Percentiles rank a stretch among this genome's conserved stretches.
Conservation (phyloP, 2,329 filamentous ascomycete genomes). For the Colletotrichum nymphaeae region DNA sequence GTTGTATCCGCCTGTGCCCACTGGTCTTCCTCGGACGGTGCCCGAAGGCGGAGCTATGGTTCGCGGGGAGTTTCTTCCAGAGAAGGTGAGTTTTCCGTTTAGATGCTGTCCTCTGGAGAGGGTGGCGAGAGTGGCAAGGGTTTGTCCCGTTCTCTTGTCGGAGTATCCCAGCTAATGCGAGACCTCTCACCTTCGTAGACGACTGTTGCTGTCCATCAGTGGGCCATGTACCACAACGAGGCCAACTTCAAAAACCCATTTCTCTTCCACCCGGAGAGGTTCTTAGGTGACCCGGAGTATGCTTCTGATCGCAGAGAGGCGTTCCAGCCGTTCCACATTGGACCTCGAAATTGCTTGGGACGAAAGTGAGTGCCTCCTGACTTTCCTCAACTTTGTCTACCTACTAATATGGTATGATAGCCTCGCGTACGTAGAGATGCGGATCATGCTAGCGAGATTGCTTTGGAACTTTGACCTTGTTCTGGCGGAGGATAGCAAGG, state of each 20-base stretch:
- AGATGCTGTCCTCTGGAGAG: neutral
- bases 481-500: conserved; percentile 45
- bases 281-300: conserved; percentile 41
- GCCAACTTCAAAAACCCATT: conserved; percentile 56
- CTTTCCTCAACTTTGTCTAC: too few species aligned
- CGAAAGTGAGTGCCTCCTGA: conserved; percentile 42
- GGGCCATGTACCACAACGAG: conserved; percentile 34
- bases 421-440: conserved; percentile 61
- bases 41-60: conserved; percentile 47
- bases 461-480: conserved; percentile 59
- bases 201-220: conserved; percentile 53
- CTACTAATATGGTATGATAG: conserved; percentile 21
- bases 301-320: conserved; percentile 39
- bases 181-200: conserved; percentile 18
- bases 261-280: conserved; percentile 56
- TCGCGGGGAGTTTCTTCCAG: conserved; percentile 45
- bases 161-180: neutral
- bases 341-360: conserved; percentile 46
- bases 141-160: too few species aligned
- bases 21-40: conserved; percentile 41
- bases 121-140: too few species aligned
- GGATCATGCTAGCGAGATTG: conserved; percentile 56
- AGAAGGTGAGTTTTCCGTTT: conserved; percentile 41
- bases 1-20: conserved; percentile 48
- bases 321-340: conserved; percentile 44